Evolutionary conservation across 192 early-diverging fungal genomes (phyloP).

Genomic region (Spizellomyces punctatus): DNA sequence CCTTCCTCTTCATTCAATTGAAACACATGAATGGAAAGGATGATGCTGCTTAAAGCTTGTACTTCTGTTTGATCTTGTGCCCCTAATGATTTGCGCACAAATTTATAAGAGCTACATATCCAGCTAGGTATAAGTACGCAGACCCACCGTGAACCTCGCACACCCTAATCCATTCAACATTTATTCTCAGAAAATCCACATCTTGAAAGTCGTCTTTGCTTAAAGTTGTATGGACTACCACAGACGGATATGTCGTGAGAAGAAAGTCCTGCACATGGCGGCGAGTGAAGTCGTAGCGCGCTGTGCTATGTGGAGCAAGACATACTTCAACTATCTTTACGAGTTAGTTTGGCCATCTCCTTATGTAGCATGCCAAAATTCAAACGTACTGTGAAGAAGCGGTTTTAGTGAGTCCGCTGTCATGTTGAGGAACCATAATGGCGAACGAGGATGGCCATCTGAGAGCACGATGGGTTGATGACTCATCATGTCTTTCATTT

Average conservation of each 20-base stretch:
- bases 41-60: neutral
- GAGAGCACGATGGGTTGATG: no score
- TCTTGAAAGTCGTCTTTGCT: conserved; percentile 14
- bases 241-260: conserved; percentile 2
- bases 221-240: conserved; percentile 6
- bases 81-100: neutral
- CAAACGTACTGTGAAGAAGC: no score
- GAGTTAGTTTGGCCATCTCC: no score
- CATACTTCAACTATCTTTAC: conserved; percentile 28
- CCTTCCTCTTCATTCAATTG: conserved; percentile 42
- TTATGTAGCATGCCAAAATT: no score
- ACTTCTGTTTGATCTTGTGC: neutral
- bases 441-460: no score
- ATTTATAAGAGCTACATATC: neutral
- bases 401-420: no score
- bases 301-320: conserved; percentile 11
- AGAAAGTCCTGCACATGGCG: conserved; percentile 23
- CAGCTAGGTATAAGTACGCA: neutral
- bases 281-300: conserved; percentile 22
- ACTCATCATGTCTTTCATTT: no score
- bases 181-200: conserved; percentile 8
- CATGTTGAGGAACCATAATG: no score
- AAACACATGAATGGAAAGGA: conserved; percentile 23
- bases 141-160: conserved; percentile 25
- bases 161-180: conserved; percentile 30